These are phyloP conservation scores for Aspergillus sp. DNA, from an alignment of 2,329 filamentous ascomycete species.

Conservation along the genomic window DNA sequence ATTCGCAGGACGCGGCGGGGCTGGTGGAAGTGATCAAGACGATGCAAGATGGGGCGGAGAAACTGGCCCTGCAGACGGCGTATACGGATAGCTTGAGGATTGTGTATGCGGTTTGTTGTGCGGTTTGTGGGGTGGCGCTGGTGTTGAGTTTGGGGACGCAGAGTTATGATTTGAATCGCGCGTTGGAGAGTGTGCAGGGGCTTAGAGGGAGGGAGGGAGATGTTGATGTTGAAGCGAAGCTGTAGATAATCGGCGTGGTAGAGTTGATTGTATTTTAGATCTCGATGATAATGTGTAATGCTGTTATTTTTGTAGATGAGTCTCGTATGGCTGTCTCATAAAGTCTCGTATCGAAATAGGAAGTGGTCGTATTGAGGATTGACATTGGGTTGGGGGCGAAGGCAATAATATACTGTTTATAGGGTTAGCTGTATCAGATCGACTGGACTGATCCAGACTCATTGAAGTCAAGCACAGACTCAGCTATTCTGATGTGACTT, in stretches of 20 bases:
- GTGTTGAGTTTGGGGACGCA: slow-evolving; percentile 1
- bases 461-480: too few species aligned
- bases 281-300: too few species aligned
- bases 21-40: background rate
- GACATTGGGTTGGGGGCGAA: too few species aligned
- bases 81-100: slow-evolving; percentile 10
- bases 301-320: too few species aligned
- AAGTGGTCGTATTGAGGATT: too few species aligned
- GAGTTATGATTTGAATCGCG: slow-evolving; percentile 6
- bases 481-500: too few species aligned
- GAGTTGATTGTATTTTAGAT: too few species aligned
- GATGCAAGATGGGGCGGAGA: background rate
- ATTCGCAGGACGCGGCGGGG: slow-evolving; percentile 6
- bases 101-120: slow-evolving; percentile 8
- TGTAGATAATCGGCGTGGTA: background rate
- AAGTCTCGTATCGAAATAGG: too few species aligned
- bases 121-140: slow-evolving; percentile 4
- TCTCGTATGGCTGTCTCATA: too few species aligned
- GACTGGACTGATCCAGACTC: too few species aligned
- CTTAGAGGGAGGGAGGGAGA: slow-evolving; percentile 1
- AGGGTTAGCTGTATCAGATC: too few species aligned
- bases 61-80: slow-evolving; percentile 2
- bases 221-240: background rate
- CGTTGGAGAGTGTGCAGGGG: slow-evolving; percentile 4
- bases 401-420: too few species aligned